A percentile compares a stretch with the other conserved stretches of the same genome.
phyloP scores from a whole-genome alignment of 306 rosid species.

The Dicorynia guianensis region DNA sequence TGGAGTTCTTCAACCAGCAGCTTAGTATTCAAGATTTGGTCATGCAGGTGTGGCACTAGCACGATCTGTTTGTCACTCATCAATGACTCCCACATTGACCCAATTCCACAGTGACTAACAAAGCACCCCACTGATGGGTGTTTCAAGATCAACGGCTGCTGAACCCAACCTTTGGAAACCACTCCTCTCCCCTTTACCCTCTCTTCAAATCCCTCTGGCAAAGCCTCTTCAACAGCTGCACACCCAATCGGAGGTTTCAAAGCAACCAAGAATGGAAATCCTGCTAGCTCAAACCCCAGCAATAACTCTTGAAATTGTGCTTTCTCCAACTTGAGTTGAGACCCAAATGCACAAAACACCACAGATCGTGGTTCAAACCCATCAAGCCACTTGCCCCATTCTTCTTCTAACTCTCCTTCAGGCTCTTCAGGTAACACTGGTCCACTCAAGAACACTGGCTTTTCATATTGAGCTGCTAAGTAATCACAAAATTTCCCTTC shows the following conservation, averaged over 20 bases:
- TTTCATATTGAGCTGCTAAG: conserved; percentile 41
- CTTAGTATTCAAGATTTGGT: conserved; percentile 65
- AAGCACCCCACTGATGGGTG: no score
- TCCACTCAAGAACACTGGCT: conserved; percentile 51
- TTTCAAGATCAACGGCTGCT: no score
- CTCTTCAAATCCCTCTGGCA: no score
- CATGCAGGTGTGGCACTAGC: conserved; percentile 53
- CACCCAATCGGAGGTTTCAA: conserved; percentile 58
- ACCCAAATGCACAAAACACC: conserved; percentile 71
- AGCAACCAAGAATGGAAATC: conserved; percentile 56
- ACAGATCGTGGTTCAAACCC: conserved; percentile 40
- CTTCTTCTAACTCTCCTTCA: conserved; percentile 29
- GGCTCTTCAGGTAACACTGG: conserved; percentile 42
- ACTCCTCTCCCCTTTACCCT: no score
- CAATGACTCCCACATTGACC: conserved; percentile 78
- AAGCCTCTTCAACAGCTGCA: conserved; percentile 52
- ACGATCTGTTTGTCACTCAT: conserved; percentile 64
- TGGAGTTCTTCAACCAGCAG: conserved; percentile 53
- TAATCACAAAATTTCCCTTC: conserved; percentile 58
- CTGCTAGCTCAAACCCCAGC: conserved; percentile 59
- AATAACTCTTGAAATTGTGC: conserved; percentile 62
- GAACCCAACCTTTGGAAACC: no score
- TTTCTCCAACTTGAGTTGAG: conserved; percentile 51
- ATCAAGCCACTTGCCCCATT: conserved; percentile 48
- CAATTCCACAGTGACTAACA: conserved; percentile 79